phyloP scores from a whole-genome alignment of 139 green algal genomes.

The Tetradesmus lagerheimii region DNA sequence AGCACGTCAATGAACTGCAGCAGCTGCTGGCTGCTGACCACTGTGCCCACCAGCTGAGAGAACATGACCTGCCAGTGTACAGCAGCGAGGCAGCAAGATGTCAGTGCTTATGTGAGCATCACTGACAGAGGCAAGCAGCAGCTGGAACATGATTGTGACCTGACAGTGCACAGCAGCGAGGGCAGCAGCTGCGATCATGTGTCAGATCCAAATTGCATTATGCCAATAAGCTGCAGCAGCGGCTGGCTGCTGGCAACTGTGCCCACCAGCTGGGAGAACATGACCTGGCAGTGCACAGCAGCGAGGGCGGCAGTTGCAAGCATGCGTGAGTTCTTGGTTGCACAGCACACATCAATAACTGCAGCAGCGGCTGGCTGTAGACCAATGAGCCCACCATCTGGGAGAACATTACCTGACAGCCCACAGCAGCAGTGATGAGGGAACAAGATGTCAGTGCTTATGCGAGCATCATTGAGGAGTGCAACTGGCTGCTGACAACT shows the following conservation, averaged over 20 bases:
- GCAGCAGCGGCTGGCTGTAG: not conserved
- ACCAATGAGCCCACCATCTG: constrained; percentile 37
- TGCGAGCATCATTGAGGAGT: not conserved
- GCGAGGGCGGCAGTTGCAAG: not conserved
- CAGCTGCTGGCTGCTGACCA: constrained; percentile 19
- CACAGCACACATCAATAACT: constrained; percentile 63
- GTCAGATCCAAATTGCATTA: constrained; percentile 6
- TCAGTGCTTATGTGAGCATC: not conserved
- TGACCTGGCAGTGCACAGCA: not conserved
- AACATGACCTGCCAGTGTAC: constrained; percentile 42
- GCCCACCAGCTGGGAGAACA: constrained; percentile 47
- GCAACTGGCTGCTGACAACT: not conserved
- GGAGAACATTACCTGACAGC: constrained; percentile 34
- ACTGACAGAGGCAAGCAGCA: not conserved
- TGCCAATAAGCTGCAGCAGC: constrained; percentile 58
- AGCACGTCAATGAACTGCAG: constrained; percentile 65
- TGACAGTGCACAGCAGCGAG: too few species aligned
- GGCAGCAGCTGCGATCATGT: not conserved
- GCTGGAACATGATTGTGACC: not conserved
- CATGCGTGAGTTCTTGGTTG: constrained; percentile 29
- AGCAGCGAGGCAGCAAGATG: not conserved
- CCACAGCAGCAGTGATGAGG: not conserved
- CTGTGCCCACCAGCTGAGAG: constrained; percentile 23
- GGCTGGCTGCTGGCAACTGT: not conserved
- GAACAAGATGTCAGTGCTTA: too few species aligned